phyloP scores from a whole-genome alignment of 139 green algal species.

The Zygnema cylindricum region DNA sequence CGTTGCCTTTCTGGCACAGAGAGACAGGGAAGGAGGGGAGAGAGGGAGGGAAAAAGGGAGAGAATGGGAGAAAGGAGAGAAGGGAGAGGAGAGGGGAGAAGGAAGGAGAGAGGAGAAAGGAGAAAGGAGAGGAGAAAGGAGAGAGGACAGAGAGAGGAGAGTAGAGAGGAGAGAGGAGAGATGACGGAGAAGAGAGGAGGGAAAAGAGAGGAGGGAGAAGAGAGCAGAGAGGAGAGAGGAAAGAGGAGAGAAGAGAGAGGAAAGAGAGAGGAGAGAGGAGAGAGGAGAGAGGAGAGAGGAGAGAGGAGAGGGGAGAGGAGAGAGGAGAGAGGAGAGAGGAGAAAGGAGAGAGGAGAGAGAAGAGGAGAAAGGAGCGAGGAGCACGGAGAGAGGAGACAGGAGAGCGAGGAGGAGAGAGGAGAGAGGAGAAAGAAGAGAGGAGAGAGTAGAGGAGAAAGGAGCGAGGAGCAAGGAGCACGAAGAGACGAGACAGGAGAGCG shows the following conservation, averaged over 20 bases:
- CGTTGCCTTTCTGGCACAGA: too few relatives aligned
- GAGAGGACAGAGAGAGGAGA: too few relatives aligned
- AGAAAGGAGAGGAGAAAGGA: neutral
- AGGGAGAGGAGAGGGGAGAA: neutral
- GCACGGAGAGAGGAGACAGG: slow-evolving; percentile 23
- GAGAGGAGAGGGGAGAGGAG: neutral
- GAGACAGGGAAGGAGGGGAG: neutral
- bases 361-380: too few relatives aligned
- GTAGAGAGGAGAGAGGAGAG: neutral
- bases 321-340: neutral
- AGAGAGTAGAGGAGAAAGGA: neutral
- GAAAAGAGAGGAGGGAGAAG: neutral
- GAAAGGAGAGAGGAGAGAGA: slow-evolving; percentile 31
- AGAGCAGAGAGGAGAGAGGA: neutral
- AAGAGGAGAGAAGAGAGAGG: neutral
- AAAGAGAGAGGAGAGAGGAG: neutral
- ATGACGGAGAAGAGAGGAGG: neutral
- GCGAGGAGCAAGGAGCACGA: neutral
- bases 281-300: neutral
- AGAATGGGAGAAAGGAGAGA: neutral
- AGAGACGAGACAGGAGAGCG: neutral
- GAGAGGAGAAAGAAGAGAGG: neutral
- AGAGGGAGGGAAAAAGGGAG: neutral
- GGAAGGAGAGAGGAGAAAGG: neutral
- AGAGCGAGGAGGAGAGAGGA: slow-evolving; percentile 9